Percentiles rank a stretch among this genome's conserved stretches.
These are phyloP conservation scores for Porodaedalea pini DNA, from an alignment of 1,284 basidiomycete species.

Conservation along the genomic window DNA sequence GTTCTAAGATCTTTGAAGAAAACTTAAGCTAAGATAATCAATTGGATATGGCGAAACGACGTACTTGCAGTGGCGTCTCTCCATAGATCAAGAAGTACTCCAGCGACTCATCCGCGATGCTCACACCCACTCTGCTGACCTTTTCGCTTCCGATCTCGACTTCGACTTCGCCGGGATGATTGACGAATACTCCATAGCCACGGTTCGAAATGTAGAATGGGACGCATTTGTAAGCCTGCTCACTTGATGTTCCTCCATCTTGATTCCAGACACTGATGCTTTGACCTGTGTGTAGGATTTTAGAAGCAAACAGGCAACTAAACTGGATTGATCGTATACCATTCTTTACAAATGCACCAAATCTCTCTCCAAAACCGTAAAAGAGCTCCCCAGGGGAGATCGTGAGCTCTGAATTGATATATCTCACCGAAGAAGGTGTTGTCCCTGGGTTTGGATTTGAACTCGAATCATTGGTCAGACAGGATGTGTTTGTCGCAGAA, in stretches of 20 bases:
- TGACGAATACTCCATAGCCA: constrained; percentile 73
- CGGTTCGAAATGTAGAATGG: constrained; percentile 69
- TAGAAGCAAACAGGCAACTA: background rate
- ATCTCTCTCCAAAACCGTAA: constrained; percentile 72
- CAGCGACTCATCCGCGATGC: constrained; percentile 57
- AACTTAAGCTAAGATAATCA: constrained; percentile 1
- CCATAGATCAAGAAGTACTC: constrained; percentile 73
- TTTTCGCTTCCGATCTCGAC: constrained; percentile 74
- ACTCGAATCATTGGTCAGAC: constrained; percentile 51
- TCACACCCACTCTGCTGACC: constrained; percentile 67
- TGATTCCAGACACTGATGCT: constrained; percentile 68
- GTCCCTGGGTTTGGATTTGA: constrained; percentile 52
- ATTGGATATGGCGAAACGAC: constrained; percentile 17
- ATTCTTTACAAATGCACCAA: constrained; percentile 73
- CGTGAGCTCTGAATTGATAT: constrained; percentile 65
- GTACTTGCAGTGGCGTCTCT: constrained; percentile 56
- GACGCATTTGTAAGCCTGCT: constrained; percentile 74
- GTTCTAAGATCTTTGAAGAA: constrained; percentile 49
- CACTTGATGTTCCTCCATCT: constrained; percentile 66
- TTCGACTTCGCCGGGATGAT: constrained; percentile 74
- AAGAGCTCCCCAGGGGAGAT: constrained; percentile 67
- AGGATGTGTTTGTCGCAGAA: constrained; percentile 58
- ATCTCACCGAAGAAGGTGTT: constrained; percentile 47
- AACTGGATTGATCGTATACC: constrained; percentile 37
- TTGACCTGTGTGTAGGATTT: constrained; percentile 40